A percentile compares a stretch with the other conserved stretches of the same genome.
These are phyloP conservation scores for Penium margaritaceum DNA, from an alignment of 139 green algal species.

Conservation along the genomic window DNA sequence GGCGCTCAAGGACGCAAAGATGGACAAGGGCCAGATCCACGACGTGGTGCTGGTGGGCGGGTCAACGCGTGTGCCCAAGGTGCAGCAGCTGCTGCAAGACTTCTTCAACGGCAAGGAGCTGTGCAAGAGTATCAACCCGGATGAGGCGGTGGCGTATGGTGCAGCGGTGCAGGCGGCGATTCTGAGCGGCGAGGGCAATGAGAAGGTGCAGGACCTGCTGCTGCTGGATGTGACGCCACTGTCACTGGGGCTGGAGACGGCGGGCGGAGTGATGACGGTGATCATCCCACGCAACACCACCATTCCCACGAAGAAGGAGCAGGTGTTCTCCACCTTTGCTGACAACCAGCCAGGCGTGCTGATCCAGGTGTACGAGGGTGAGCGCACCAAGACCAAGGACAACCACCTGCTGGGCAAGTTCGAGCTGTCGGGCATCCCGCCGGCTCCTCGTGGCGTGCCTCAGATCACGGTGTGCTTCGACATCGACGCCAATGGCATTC, in stretches of 20 bases:
- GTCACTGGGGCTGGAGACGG: conserved; percentile 86
- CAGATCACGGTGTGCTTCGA: conserved; percentile 22
- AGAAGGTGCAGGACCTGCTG: conserved; percentile 73
- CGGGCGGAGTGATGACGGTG: conserved; percentile 86
- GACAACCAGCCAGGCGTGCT: conserved; percentile 18
- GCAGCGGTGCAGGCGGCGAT: conserved; percentile 79
- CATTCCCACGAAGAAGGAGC: conserved; percentile 64
- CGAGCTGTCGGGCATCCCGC: conserved; percentile 10
- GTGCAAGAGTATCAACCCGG: conserved; percentile 94
- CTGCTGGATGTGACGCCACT: conserved; percentile 80
- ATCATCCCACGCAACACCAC: conserved; percentile 84
- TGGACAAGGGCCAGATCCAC: conserved; percentile 72
- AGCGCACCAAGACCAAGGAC: neutral
- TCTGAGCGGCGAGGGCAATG: conserved; percentile 58
- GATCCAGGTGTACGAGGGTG: conserved; percentile 29
- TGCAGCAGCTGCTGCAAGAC: conserved; percentile 81
- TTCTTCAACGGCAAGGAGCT: conserved; percentile 81
- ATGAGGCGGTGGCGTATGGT: conserved; percentile 95
- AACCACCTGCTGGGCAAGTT: conserved; percentile 21
- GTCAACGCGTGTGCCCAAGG: conserved; percentile 90
- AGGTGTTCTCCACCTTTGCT: conserved; percentile 84
- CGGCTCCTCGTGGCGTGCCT: neutral
- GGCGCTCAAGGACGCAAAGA: conserved; percentile 85
- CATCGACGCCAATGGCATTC: conserved; percentile 15
- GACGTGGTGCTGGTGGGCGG: conserved; percentile 77